phyloP scores from a whole-genome alignment of 306 rosid species.

The Phaseolus lunatus region DNA sequence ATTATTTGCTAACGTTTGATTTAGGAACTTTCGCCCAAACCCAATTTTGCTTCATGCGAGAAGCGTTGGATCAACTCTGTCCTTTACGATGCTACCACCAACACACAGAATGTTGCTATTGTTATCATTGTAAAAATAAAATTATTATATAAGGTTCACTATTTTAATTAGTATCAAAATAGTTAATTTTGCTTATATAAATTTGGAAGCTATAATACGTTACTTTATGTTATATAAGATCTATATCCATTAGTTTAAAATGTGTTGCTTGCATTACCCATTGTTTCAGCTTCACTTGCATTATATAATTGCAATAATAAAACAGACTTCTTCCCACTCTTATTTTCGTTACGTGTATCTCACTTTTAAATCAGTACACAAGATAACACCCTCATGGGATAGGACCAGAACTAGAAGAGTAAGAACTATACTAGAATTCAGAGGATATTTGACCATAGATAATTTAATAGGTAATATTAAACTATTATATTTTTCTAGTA shows the following conservation, averaged over 20 bases:
- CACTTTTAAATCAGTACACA: not conserved
- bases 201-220: not conserved
- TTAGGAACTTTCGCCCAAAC: constrained; percentile 13
- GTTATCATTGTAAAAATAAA: too few species aligned
- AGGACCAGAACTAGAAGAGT: not conserved
- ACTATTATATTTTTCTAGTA: too few species aligned
- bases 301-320: not conserved
- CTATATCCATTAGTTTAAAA: not conserved
- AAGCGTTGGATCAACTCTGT: not conserved
- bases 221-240: not conserved
- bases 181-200: too few species aligned
- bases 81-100: not conserved
- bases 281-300: not conserved
- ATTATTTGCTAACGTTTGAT: not conserved
- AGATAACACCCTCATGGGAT: constrained; percentile 34
- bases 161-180: too few species aligned
- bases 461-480: too few species aligned
- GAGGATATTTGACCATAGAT: not conserved
- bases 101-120: not conserved
- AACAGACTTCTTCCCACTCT: not conserved
- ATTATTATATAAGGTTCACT: too few species aligned
- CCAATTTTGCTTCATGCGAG: not conserved
- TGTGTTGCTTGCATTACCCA: not conserved
- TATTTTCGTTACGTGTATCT: not conserved
- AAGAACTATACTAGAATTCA: not conserved